A percentile compares a stretch with the other conserved stretches of the same genome.
phyloP scores from a whole-genome alignment of 106 monocot genomes.

The Apostasia shenzhenica region DNA sequence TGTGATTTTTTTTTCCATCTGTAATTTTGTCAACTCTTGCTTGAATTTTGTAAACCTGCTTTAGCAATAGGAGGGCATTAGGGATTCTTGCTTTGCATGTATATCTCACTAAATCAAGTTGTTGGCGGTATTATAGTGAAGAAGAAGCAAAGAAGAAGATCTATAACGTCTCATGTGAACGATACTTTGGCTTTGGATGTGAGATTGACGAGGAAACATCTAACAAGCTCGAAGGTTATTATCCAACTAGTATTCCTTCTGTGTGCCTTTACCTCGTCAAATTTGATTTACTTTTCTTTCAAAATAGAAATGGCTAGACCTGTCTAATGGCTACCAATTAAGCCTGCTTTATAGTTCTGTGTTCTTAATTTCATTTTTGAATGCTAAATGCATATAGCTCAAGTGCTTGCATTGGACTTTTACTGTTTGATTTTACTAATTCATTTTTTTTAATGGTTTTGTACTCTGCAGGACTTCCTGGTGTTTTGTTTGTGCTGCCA shows the following conservation, averaged over 20 bases:
- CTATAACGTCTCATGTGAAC: constrained; percentile 87
- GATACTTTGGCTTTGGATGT: constrained; percentile 87
- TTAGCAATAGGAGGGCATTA: too few relatives aligned
- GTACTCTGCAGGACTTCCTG: constrained; percentile 55
- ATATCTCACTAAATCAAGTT: too few relatives aligned
- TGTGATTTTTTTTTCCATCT: too few relatives aligned
- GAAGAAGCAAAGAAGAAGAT: constrained; percentile 89
- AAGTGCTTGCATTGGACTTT: too few relatives aligned
- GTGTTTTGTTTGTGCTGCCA: constrained; percentile 85
- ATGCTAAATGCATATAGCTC: too few relatives aligned
- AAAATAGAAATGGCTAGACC: neutral
- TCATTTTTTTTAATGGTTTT: neutral
- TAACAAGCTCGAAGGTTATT: constrained; percentile 72
- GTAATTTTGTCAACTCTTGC: too few relatives aligned
- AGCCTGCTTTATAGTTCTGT: too few relatives aligned
- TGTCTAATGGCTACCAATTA: too few relatives aligned
- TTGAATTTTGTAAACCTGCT: too few relatives aligned
- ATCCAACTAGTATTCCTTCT: neutral
- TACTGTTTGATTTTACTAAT: too few relatives aligned
- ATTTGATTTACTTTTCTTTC: neutral
- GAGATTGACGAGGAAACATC: constrained; percentile 87
- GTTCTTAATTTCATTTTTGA: too few relatives aligned
- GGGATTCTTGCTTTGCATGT: too few relatives aligned
- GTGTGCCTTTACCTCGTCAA: neutral
- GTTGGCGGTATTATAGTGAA: constrained; percentile 24